Evolutionary conservation across 2,329 filamentous ascomycete genomes (phyloP).

Genomic region (Exophiala mesophila): DNA sequence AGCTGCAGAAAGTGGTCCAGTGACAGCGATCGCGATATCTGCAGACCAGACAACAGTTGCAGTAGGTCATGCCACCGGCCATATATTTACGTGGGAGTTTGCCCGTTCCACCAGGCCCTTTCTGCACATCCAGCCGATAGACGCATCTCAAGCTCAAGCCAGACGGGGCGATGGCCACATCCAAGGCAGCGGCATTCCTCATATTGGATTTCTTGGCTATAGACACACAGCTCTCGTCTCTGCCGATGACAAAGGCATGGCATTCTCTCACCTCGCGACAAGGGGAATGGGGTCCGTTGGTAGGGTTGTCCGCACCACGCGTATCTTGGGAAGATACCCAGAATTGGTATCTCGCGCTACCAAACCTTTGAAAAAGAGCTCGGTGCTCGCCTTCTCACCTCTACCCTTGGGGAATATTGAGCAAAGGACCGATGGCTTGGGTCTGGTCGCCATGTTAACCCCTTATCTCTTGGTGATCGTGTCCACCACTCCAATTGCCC

Average conservation of each 20-base stretch:
- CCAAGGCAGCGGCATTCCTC: conserved; percentile 69
- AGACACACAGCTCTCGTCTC: conserved; percentile 92
- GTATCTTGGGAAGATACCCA: conserved; percentile 88
- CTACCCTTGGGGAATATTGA: conserved; percentile 92
- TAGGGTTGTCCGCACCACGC: conserved; percentile 78
- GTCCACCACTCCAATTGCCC: conserved; percentile 90
- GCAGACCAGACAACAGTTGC: conserved; percentile 91
- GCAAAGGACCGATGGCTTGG: conserved; percentile 78
- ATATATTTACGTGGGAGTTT: conserved; percentile 97
- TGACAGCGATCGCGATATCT: conserved; percentile 84
- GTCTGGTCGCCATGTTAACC: conserved; percentile 89
- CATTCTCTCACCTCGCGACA: conserved; percentile 93
- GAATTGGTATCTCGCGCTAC: conserved; percentile 57
- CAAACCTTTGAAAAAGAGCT: conserved; percentile 80
- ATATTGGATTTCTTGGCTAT: conserved; percentile 91
- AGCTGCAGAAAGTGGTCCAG: conserved; percentile 83
- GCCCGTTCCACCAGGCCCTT: conserved; percentile 78
- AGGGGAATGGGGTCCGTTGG: conserved; percentile 82
- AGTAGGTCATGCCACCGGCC: conserved; percentile 80
- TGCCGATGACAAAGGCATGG: conserved; percentile 92
- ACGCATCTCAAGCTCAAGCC: conserved; percentile 59
- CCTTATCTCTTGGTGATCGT: conserved; percentile 95
- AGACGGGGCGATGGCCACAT: conserved; percentile 77
- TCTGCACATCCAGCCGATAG: conserved; percentile 74
- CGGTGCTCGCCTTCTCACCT: conserved; percentile 85